Base-by-base conservation (phyloP, 2,329 filamentous ascomycete genomes). In the Sporothrix inflata region DNA sequence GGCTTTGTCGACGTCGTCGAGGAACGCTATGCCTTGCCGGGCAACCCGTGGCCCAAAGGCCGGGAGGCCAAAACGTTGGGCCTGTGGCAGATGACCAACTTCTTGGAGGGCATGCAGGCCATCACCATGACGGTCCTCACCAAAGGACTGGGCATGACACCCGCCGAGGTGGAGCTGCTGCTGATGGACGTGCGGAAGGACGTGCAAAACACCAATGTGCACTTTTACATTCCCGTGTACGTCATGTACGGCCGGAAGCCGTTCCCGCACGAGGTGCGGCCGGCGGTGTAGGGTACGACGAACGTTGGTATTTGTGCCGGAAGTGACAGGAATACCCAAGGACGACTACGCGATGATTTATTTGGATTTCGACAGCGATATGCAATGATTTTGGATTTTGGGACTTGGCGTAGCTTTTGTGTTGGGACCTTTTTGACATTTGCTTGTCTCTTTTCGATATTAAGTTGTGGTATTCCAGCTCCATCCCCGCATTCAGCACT, bases 1-100 rank as follows among this genome's bases (percentile, higher is more conserved):
- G 79, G 79, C 4, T 80, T 80, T 21, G 75, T 79, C 47, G 77
- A 80, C 53, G 76, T 79, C 1, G 74, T 75, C 21, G 77, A 80
- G 68, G 76, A 78, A 49, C 76, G 74, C 47, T 76, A 77, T 21
- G 75, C 76, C 8, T 74, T 77, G 38, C 76, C 77, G 21, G 78
- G 77, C 66, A 80, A 79, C 67, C 74, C 77, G 2, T 80, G 79
- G 78, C 77, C 79, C 9, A 74, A 76, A 55, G 75, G 78, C 27
- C 73, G 72, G 30, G 76, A 75, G 24, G 73, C 75, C 60, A 79
- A 77, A 75, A 76, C 72, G 19, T 72, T 79, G 19, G 78, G 79
- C 9, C 71, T 74, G 27, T 79, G 78, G 78, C 75, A 77, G 30
- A 75, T 78, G 76, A 76, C 75, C 7, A 79, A 79, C 69, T 77